phyloP scores from a whole-genome alignment of 2,329 filamentous ascomycete species.

The Exophiala spinifera region DNA sequence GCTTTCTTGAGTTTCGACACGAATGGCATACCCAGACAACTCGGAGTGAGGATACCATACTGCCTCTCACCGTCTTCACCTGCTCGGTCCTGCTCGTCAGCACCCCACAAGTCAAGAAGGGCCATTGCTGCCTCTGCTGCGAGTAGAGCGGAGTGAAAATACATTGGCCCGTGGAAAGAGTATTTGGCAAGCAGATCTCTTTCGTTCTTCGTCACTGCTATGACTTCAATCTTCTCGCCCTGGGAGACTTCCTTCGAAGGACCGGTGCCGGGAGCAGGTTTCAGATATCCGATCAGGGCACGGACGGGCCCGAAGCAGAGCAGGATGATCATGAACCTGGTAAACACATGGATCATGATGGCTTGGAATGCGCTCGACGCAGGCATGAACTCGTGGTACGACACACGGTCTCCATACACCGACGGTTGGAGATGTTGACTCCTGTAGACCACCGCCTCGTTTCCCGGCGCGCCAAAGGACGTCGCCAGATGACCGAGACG shows the following conservation, averaged over 20 bases:
- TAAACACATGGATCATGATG: neutral
- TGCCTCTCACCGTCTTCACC: neutral
- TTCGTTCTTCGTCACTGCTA: neutral
- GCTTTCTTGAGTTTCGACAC: neutral
- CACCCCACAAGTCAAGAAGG: neutral
- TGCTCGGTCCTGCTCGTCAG: neutral
- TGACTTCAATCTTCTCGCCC: neutral
- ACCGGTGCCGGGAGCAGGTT: neutral
- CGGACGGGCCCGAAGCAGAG: neutral
- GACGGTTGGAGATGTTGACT: neutral
- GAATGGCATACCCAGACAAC: constrained; percentile 1
- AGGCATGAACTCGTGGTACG: constrained; percentile 1
- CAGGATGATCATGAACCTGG: neutral
- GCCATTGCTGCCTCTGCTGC: neutral
- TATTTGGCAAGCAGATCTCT: neutral
- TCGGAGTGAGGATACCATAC: neutral
- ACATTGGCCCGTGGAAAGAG: neutral
- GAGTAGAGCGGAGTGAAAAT: neutral
- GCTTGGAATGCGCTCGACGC: neutral
- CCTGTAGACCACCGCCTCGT: neutral
- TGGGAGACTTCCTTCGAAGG: neutral
- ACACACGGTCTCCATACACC: neutral
- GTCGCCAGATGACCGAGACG: neutral
- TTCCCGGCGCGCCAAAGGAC: neutral
- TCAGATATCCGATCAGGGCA: neutral